Evolutionary conservation across 2,329 filamentous ascomycete genomes (phyloP).

Genomic region (Colletotrichum higginsianum): DNA sequence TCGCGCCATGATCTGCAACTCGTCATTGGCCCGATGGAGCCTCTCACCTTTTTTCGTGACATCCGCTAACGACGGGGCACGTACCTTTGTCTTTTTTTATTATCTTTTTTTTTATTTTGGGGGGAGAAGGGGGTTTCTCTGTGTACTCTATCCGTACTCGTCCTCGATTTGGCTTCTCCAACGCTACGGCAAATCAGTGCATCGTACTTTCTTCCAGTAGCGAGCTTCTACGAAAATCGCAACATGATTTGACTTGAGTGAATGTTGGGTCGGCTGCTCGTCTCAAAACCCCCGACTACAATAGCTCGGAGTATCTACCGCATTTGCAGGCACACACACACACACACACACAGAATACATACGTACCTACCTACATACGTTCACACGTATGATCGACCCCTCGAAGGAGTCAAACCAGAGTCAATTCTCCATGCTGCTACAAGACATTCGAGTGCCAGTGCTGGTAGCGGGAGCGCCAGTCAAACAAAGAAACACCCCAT

Average conservation of each 20-base stretch:
- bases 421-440: constrained; percentile 1
- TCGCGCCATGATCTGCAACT: constrained; percentile 41
- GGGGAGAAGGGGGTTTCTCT: too few species aligned
- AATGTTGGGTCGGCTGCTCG: background rate
- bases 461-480: constrained; percentile 11
- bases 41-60: constrained; percentile 37
- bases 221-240: too few species aligned
- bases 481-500: constrained; percentile 28
- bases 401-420: background rate
- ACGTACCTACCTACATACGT: too few species aligned
- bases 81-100: constrained; percentile 1
- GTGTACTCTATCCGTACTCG: too few species aligned
- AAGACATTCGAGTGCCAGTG: constrained; percentile 12
- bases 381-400: background rate
- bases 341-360: background rate
- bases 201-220: too few species aligned
- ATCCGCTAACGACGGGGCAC: constrained; percentile 17
- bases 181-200: background rate
- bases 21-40: constrained; percentile 37
- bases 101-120: background rate
- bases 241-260: too few species aligned
- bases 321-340: background rate
- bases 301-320: background rate
- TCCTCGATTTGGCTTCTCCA: background rate
- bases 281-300: background rate